Evolutionary conservation across 140 eudicot genomes (phyloP).

Genomic region (Stevia rebaudiana): DNA sequence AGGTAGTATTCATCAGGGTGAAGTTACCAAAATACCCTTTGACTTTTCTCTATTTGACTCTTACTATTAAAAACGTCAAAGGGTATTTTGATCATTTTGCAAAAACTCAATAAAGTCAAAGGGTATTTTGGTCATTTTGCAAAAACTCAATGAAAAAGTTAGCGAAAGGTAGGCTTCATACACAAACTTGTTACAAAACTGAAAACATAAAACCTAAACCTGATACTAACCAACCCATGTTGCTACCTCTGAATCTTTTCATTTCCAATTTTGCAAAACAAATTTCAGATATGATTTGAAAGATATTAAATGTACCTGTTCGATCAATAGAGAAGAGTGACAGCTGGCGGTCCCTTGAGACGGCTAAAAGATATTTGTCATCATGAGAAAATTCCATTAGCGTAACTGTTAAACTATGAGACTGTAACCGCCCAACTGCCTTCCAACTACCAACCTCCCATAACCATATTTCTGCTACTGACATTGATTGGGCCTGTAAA

Average conservation of each 20-base stretch:
- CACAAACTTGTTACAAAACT: too few species aligned
- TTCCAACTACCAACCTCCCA: slow-evolving; percentile 99
- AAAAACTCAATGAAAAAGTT: too few species aligned
- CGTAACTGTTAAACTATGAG: slow-evolving; percentile 89
- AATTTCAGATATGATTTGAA: neutral
- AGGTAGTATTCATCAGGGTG: too few species aligned
- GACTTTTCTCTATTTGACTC: too few species aligned
- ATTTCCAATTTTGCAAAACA: neutral
- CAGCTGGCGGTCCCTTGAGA: slow-evolving; percentile 90
- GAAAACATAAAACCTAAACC: too few species aligned
- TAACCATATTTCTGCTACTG: slow-evolving; percentile 96
- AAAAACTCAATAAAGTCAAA: too few species aligned
- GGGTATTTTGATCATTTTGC: too few species aligned
- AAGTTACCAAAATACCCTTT: too few species aligned
- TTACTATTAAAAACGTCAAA: too few species aligned
- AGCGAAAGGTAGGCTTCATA: too few species aligned
- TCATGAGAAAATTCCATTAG: slow-evolving; percentile 87
- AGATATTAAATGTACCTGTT: slow-evolving; percentile 33
- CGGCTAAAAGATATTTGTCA: slow-evolving; percentile 79
- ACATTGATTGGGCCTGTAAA: slow-evolving; percentile 79
- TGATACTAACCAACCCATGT: neutral
- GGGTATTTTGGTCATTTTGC: too few species aligned
- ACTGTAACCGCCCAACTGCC: slow-evolving; percentile 83
- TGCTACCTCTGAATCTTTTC: neutral
- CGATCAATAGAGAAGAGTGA: slow-evolving; percentile 65